Conservation (phyloP, 2,329 filamentous ascomycete genomes). For the Xylariales sp. region DNA sequence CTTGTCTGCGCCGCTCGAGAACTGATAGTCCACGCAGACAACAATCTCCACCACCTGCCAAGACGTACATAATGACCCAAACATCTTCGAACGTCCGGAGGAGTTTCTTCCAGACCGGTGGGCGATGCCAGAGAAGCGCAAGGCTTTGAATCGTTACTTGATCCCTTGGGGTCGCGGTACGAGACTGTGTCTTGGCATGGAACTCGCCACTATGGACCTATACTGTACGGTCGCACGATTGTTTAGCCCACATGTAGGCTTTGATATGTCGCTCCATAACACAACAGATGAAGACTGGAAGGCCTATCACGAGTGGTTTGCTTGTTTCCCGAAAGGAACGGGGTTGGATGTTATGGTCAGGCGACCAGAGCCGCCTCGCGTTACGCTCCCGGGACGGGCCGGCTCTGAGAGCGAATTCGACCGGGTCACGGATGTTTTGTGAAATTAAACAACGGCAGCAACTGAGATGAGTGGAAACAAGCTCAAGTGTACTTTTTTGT, state of each 20-base stretch:
- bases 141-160: constrained; percentile 15
- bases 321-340: constrained; percentile 16
- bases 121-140: constrained; percentile 13
- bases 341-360: constrained; percentile 16
- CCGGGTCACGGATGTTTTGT: background rate
- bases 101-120: constrained; percentile 18
- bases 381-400: too few species aligned
- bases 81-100: constrained; percentile 13
- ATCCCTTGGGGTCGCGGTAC: constrained; percentile 19
- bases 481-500: too few species aligned
- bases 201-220: constrained; percentile 19
- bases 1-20: background rate
- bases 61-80: constrained; percentile 16
- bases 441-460: too few species aligned
- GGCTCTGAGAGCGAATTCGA: background rate
- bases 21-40: constrained; percentile 10
- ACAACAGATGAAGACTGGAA: constrained; percentile 18
- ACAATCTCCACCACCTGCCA: constrained; percentile 19
- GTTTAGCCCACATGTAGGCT: constrained; percentile 16
- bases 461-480: too few species aligned
- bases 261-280: constrained; percentile 14
- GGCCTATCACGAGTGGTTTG: constrained; percentile 19
- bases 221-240: constrained; percentile 19
- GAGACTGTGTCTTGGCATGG: constrained; percentile 17
- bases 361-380: background rate